Base-by-base conservation (phyloP, 345 rosid genomes). In the Geranium rotundifolium region DNA sequence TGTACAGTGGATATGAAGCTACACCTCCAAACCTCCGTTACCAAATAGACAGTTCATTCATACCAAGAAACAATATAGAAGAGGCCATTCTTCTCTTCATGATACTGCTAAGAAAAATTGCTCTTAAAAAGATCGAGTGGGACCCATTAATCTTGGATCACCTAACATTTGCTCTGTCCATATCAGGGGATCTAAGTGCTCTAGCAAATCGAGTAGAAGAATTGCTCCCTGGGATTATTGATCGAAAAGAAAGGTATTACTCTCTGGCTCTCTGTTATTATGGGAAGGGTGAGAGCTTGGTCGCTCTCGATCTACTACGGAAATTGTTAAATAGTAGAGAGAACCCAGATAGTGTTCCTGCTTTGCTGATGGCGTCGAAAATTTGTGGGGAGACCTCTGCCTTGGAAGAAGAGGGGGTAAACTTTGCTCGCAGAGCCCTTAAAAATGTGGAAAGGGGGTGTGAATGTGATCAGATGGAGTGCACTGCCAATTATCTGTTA, bases 1-100 rank as follows among this genome's bases (percentile, higher is more conserved):
- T 89, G 69, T 89, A 89, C 58, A 79, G 76, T n/a, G 96, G 96
- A 60, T 86, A 85, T 58, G 96, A 89, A 78, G 86, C 95, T 7
- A 71, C 81, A 61, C 85, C 96, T 14, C 91, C 86, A 2, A 75
- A 79, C 67, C 89, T 89, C 23, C 89, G 84, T 18, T 76, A 79
- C 62, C 91, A 82, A 75, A 77, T 85, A 55, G 88, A 79, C 56
- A 74, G 84, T 15, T 80, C 91, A 0, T 89, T 82, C 71, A 84
- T 83, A 46, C 96, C 96, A 3, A 73, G 79, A 76, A 87, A 82
- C 80, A 87, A 80, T 34, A 68, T 85, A 31, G 96, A 89, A 64
- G 96, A 89, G 73, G 89, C 96, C 71, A 77, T 87, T 63, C 91
- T 89, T 64, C 83, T 89, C 30, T 64, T 89, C 17, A 85, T 89